A percentile compares a stretch with the other conserved stretches of the same genome.
Conservation (phyloP, 169 alveolate species). For the Plasmodium reichenowi region DNA sequence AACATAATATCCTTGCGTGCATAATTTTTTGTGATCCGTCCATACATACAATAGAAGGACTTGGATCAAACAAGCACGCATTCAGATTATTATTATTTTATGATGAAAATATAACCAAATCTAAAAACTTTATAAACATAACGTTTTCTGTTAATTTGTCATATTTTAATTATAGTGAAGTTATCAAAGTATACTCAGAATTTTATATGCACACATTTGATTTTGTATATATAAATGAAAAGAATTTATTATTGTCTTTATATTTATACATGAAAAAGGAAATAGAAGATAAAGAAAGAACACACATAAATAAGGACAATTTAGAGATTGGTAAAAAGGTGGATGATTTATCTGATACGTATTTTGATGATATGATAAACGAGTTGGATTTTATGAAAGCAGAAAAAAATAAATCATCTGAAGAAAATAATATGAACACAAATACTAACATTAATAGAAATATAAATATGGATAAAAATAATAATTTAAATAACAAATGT, state of each 20-base stretch:
- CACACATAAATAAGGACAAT: background rate
- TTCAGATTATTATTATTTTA: slow-evolving; percentile 48
- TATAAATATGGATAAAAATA: background rate
- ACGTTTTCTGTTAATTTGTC: slow-evolving; percentile 22
- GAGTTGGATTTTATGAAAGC: slow-evolving; percentile 38
- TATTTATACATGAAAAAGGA: slow-evolving; percentile 29
- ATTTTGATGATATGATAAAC: slow-evolving; percentile 36
- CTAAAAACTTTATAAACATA: slow-evolving; percentile 43
- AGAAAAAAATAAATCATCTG: background rate
- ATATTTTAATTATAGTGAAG: slow-evolving; percentile 35
- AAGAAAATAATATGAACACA: background rate
- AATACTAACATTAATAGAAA: background rate
- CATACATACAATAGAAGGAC: slow-evolving; percentile 31
- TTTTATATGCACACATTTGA: slow-evolving; percentile 58
- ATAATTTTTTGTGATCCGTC: slow-evolving; percentile 8
- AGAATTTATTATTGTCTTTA: slow-evolving; percentile 43
- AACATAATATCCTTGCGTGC: slow-evolving; percentile 24
- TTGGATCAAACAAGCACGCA: slow-evolving; percentile 35
- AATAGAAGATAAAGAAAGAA: background rate
- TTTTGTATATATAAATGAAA: slow-evolving; percentile 46
- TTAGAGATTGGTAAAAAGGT: background rate
- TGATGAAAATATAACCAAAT: slow-evolving; percentile 39
- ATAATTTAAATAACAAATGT: too few relatives aligned
- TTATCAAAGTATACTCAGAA: slow-evolving; percentile 32
- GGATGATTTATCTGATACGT: background rate